A percentile compares a stretch with the other conserved stretches of the same genome.
Evolutionary conservation across 495 filamentous ascomycete genomes (phyloP).

Genomic region (Aspergillus sclerotiicarbonarius): DNA sequence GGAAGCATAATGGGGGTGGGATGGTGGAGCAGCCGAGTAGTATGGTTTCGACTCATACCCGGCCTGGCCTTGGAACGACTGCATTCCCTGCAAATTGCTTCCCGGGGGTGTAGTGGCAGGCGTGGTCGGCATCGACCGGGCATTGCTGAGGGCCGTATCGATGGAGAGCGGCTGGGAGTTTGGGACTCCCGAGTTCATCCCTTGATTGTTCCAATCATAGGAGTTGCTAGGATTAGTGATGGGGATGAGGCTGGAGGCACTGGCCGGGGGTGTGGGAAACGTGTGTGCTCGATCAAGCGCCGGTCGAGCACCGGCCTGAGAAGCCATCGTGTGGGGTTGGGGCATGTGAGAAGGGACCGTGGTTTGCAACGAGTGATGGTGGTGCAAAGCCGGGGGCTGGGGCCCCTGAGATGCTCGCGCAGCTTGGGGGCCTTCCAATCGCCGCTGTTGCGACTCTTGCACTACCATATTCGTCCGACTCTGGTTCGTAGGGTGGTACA

Average conservation of each 20-base stretch:
- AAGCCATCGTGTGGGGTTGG: conserved; percentile 69
- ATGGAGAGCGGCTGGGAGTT: conserved; percentile 75
- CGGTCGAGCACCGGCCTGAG: conserved; percentile 71
- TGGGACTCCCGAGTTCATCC: conserved; percentile 61
- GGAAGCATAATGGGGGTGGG: conserved; percentile 67
- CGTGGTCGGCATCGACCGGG: conserved; percentile 88
- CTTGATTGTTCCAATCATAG: conserved; percentile 70
- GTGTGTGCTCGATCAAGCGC: conserved; percentile 78
- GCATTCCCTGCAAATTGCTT: conserved; percentile 70
- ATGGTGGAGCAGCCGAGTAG: conserved; percentile 71
- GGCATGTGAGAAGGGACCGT: conserved; percentile 63
- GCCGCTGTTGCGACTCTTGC: conserved; percentile 78
- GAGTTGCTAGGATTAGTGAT: conserved; percentile 72
- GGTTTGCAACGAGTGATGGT: conserved; percentile 75
- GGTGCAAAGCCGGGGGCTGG: conserved; percentile 72
- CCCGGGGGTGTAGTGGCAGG: conserved; percentile 93
- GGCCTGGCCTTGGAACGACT: conserved; percentile 67
- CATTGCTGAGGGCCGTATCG: conserved; percentile 76
- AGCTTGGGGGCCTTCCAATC: conserved; percentile 44
- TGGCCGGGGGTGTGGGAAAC: conserved; percentile 92
- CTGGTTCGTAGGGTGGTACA: conserved; percentile 93
- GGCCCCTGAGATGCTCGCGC: conserved; percentile 50
- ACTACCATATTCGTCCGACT: conserved; percentile 78
- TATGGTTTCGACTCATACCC: conserved; percentile 79
- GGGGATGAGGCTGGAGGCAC: conserved; percentile 84